These are phyloP conservation scores for Kazachstania sp. DNA, from an alignment of 1,139 yeast genomes.

Conservation along the genomic window DNA sequence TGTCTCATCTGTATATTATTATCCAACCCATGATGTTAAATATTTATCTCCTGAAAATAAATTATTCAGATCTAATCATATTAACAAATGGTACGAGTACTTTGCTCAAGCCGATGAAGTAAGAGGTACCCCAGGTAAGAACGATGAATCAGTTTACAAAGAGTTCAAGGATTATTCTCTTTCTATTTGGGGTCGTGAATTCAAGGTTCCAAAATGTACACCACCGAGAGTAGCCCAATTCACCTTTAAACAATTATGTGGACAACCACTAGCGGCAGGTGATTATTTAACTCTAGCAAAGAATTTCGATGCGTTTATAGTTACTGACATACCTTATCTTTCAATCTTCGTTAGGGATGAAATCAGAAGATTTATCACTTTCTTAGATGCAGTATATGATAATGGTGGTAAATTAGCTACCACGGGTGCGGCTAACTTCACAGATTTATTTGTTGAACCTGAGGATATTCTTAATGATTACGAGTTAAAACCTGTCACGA, in stretches of 20 bases:
- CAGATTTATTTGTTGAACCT: constrained; percentile 78
- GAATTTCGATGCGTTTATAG: constrained; percentile 66
- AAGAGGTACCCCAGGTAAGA: neutral
- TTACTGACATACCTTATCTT: constrained; percentile 85
- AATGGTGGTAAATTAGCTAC: constrained; percentile 80
- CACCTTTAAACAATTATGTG: constrained; percentile 78
- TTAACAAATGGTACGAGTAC: constrained; percentile 67
- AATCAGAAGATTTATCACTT: constrained; percentile 84
- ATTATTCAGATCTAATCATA: constrained; percentile 53
- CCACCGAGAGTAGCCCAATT: constrained; percentile 84
- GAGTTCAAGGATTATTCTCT: constrained; percentile 19
- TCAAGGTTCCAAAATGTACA: constrained; percentile 65
- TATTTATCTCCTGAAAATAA: constrained; percentile 44
- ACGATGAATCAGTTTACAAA: constrained; percentile 5
- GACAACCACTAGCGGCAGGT: constrained; percentile 86
- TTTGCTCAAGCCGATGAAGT: constrained; percentile 47
- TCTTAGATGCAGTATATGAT: constrained; percentile 91
- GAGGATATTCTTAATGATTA: constrained; percentile 55
- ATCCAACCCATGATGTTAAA: constrained; percentile 56
- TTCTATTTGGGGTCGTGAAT: constrained; percentile 79
- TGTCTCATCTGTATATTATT: constrained; percentile 67
- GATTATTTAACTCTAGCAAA: constrained; percentile 81
- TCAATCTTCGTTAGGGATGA: constrained; percentile 72
- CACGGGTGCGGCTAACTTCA: constrained; percentile 79
- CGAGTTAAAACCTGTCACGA: constrained; percentile 32